Evolutionary conservation across 805 yeast genomes (phyloP).

Genomic region (Priceomyces castillae): DNA sequence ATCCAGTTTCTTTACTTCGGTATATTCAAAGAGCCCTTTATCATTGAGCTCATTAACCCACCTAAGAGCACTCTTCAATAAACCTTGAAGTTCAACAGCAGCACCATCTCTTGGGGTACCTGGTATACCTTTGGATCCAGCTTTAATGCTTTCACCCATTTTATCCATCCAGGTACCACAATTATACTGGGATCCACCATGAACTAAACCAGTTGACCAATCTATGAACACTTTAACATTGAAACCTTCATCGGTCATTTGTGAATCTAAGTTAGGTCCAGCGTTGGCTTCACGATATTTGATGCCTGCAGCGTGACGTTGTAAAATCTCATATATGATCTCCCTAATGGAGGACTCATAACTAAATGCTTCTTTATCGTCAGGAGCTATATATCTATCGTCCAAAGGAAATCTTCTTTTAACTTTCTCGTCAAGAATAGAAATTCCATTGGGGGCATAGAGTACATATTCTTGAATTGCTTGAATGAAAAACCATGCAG

Average conservation of each 20-base stretch:
- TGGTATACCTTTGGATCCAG: slow-evolving; percentile 86
- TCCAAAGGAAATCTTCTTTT: slow-evolving; percentile 85
- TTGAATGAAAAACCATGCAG: slow-evolving; percentile 92
- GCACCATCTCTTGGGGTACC: slow-evolving; percentile 99
- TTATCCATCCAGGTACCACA: slow-evolving; percentile 99
- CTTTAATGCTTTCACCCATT: slow-evolving; percentile 91
- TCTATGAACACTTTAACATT: slow-evolving; percentile 78
- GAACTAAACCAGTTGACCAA: slow-evolving; percentile 83
- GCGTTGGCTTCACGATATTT: slow-evolving; percentile 93
- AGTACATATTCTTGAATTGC: slow-evolving; percentile 79
- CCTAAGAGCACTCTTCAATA: slow-evolving; percentile 78
- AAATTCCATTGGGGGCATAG: slow-evolving; percentile 65
- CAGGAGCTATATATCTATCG: slow-evolving; percentile 68
- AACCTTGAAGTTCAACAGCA: slow-evolving; percentile 86
- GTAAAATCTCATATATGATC: slow-evolving; percentile 73
- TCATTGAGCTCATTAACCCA: slow-evolving; percentile 64
- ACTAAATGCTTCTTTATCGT: slow-evolving; percentile 73
- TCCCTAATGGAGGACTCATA: slow-evolving; percentile 71
- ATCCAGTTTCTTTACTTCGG: slow-evolving; percentile 54
- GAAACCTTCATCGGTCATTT: slow-evolving; percentile 91
- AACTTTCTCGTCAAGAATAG: slow-evolving; percentile 67
- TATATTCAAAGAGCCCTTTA: slow-evolving; percentile 55
- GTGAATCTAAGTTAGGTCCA: slow-evolving; percentile 81
- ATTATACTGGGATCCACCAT: slow-evolving; percentile 88
- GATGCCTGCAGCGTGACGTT: slow-evolving; percentile 88